These are phyloP conservation scores for Pyrenochaeta sp. DNA, from an alignment of 2,329 filamentous ascomycete genomes.

Conservation along the genomic window DNA sequence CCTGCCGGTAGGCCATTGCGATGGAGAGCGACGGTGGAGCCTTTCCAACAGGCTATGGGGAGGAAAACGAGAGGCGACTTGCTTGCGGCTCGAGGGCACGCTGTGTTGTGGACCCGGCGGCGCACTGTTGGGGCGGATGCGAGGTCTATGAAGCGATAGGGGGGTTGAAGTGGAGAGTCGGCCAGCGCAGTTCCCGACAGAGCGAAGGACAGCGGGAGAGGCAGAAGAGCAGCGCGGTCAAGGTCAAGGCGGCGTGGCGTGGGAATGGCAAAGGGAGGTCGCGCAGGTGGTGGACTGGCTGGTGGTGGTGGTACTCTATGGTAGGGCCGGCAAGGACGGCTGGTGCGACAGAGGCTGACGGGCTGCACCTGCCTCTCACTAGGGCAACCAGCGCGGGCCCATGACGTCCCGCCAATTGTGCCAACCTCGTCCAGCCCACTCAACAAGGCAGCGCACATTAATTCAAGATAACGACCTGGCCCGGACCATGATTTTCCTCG, in stretches of 20 bases:
- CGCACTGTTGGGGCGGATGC: conserved; percentile 7
- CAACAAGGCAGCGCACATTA: conserved; percentile 6
- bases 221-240: conserved; percentile 3
- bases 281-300: conserved; percentile 3
- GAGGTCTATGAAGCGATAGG: conserved; percentile 7
- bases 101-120: conserved; percentile 14
- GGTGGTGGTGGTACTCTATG: no score
- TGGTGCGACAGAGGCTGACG: conserved; percentile 22
- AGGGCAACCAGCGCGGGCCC: conserved; percentile 3
- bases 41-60: conserved; percentile 13
- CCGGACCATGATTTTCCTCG: background rate
- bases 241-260: no score
- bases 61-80: conserved; percentile 6
- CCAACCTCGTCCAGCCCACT: conserved; percentile 9
- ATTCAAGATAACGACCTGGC: conserved; percentile 3
- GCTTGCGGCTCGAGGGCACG: no score
- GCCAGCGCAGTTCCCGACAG: background rate
- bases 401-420: conserved; percentile 18
- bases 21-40: conserved; percentile 3
- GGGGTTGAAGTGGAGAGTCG: conserved; percentile 3
- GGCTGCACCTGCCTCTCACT: conserved; percentile 11
- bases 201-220: background rate
- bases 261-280: background rate
- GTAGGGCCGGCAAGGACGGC: conserved; percentile 14
- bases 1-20: conserved; percentile 32